Evolutionary conservation across 331 rosid genomes (phyloP).

Genomic region (Prunus yedoensis): DNA sequence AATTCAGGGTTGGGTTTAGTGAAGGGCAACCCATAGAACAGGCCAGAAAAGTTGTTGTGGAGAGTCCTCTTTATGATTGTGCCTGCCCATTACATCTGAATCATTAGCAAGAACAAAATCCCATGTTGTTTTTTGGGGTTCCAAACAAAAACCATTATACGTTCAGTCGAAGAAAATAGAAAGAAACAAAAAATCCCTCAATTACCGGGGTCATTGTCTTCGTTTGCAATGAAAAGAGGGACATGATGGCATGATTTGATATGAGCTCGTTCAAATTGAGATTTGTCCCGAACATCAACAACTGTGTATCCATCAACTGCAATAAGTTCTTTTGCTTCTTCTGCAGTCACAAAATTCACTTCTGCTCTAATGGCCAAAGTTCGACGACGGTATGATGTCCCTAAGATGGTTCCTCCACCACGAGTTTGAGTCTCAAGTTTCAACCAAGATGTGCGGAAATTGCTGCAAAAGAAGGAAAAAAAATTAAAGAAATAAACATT

Average conservation of each 20-base stretch:
- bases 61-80: slow-evolving; percentile 74
- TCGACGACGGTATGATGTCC: slow-evolving; percentile 41
- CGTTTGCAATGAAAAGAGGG: slow-evolving; percentile 82
- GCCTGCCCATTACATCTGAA: slow-evolving; percentile 45
- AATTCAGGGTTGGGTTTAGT: slow-evolving; percentile 84
- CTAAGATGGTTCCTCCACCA: slow-evolving; percentile 49
- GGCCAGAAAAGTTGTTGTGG: slow-evolving; percentile 90
- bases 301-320: slow-evolving; percentile 64
- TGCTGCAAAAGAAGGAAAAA: slow-evolving; percentile 46
- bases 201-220: slow-evolving; percentile 78
- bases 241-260: slow-evolving; percentile 79
- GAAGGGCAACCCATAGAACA: slow-evolving; percentile 80
- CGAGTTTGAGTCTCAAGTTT: slow-evolving; percentile 51
- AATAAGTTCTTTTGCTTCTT: slow-evolving; percentile 69
- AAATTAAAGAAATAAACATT: background rate
- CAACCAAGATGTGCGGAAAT: slow-evolving; percentile 56
- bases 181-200: background rate
- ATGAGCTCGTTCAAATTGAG: slow-evolving; percentile 78
- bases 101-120: background rate
- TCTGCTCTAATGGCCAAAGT: slow-evolving; percentile 60
- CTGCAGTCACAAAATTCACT: slow-evolving; percentile 66
- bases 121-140: background rate
- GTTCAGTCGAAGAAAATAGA: background rate
- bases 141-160: background rate
- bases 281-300: slow-evolving; percentile 79